phyloP scores from a whole-genome alignment of 2,329 filamentous ascomycete species.

The Pseudonectria foliicola region DNA sequence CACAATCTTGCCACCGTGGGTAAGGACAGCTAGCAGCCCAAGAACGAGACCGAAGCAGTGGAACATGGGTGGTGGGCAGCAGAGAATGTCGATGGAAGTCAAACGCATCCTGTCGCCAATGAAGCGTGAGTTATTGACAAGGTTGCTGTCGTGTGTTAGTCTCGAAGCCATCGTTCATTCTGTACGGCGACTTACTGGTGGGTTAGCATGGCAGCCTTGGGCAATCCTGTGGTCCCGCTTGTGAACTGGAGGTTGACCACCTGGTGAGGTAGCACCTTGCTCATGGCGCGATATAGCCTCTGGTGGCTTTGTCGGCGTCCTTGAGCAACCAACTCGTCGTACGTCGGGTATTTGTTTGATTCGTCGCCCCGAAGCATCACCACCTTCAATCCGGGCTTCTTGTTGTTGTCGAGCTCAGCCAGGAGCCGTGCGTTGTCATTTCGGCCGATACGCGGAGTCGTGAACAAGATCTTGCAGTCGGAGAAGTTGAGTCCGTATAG shows the following conservation, averaged over 20 bases:
- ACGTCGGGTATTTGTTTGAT: slow-evolving; percentile 48
- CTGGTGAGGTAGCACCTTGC: slow-evolving; percentile 54
- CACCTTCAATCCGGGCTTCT: slow-evolving; percentile 41
- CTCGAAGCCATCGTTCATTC: background rate
- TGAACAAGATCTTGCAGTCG: slow-evolving; percentile 67
- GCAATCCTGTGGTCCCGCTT: slow-evolving; percentile 64
- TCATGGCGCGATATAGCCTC: slow-evolving; percentile 45
- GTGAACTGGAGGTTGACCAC: slow-evolving; percentile 72
- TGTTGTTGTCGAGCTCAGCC: slow-evolving; percentile 39
- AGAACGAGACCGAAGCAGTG: slow-evolving; percentile 81
- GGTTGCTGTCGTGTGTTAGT: slow-evolving; percentile 34
- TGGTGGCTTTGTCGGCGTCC: slow-evolving; percentile 43
- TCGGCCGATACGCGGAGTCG: slow-evolving; percentile 60
- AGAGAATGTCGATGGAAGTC: slow-evolving; percentile 59
- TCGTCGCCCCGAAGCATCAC: slow-evolving; percentile 52
- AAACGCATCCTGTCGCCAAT: slow-evolving; percentile 70
- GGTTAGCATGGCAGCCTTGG: slow-evolving; percentile 69
- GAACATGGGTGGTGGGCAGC: slow-evolving; percentile 77
- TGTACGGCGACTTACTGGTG: slow-evolving; percentile 45
- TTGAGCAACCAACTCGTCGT: slow-evolving; percentile 48
- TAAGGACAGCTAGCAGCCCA: slow-evolving; percentile 64
- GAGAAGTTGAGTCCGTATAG: slow-evolving; percentile 65
- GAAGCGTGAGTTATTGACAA: slow-evolving; percentile 61
- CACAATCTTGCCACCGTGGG: slow-evolving; percentile 68
- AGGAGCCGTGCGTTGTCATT: slow-evolving; percentile 58